These are phyloP conservation scores for Cyberlindnera mrakii DNA, from an alignment of 805 yeast genomes.

Conservation along the genomic window DNA sequence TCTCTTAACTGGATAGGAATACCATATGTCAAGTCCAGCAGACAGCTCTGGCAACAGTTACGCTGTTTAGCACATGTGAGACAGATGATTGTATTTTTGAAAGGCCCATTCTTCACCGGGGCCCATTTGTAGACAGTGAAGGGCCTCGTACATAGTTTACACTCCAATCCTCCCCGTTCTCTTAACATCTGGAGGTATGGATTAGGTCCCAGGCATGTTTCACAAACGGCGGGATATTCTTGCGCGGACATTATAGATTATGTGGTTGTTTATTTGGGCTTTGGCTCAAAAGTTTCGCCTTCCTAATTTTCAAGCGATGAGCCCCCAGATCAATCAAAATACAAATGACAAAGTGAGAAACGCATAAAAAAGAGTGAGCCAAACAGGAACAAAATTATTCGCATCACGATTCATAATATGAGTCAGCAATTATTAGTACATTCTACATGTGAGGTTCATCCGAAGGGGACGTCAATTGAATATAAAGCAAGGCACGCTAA, in stretches of 20 bases:
- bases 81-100: conserved; percentile 68
- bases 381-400: too few species aligned
- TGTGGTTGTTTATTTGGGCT: not conserved
- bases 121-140: conserved; percentile 79
- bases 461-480: too few species aligned
- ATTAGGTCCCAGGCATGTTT: conserved; percentile 62
- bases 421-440: too few species aligned
- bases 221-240: conserved; percentile 60
- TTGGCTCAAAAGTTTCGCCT: not conserved
- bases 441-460: too few species aligned
- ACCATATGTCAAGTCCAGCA: conserved; percentile 75
- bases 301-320: too few species aligned
- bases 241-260: conserved; percentile 3
- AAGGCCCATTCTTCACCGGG: conserved; percentile 35
- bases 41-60: conserved; percentile 85
- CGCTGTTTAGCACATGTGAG: conserved; percentile 69
- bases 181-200: conserved; percentile 65
- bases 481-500: too few species aligned
- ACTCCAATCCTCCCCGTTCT: conserved; percentile 69
- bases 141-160: conserved; percentile 80
- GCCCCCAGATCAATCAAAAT: too few species aligned
- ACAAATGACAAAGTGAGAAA: too few species aligned
- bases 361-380: too few species aligned
- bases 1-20: conserved; percentile 78
- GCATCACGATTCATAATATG: too few species aligned